Base-by-base conservation (phyloP, 306 rosid genomes). In the Lagenaria siceraria region DNA sequence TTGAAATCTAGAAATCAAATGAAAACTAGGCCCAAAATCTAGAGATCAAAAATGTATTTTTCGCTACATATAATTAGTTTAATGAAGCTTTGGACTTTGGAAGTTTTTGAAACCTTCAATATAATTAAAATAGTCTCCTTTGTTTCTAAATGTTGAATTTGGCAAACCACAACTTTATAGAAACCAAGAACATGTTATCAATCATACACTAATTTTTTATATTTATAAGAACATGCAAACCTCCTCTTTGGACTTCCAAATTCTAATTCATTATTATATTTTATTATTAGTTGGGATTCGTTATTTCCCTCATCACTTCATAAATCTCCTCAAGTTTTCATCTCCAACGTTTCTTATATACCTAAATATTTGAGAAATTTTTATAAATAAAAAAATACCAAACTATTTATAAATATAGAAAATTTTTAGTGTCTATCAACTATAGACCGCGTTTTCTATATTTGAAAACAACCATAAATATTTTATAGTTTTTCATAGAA, bases 111-210 rank as follows among this genome's bases (percentile, higher is more conserved):
- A 64, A 64, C 0, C 17, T 19, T 64, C 25, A 36, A 64, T 64
- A 51, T 51, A n/a, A n/a, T n/a, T n/a, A 36, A 36, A n/a, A 64
- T 35, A 64, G 0, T 62, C 8, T 64, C 13, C 2, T 18, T 31
- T 6, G 18, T 15, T 10, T 62, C 6, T 3, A 64, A 43, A 35
- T 35, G 27, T 1, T 36, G 27, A 64, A 64, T 36, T 64, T 64
- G 72, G 72, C 49, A 35, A 64, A 64, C 72, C 72, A 64, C 46
- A 64, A 64, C 71, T 63, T 63, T 63, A 35, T 63, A 63, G 25
- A 63, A 63, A 33, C 24, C 24, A 1, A 63, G 71, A 63, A 63
- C 72, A 64, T 64, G 48, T 8, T 64, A 21, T 33, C 25, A 36
- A 64, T 64, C 25, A 64, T 64, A 64, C 72, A 64, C 46, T 64